Percentiles rank a stretch among this genome's conserved stretches.
These are phyloP conservation scores for Pelargonium cotyledonis DNA, from an alignment of 441 rosid genomes.

Conservation along the genomic window DNA sequence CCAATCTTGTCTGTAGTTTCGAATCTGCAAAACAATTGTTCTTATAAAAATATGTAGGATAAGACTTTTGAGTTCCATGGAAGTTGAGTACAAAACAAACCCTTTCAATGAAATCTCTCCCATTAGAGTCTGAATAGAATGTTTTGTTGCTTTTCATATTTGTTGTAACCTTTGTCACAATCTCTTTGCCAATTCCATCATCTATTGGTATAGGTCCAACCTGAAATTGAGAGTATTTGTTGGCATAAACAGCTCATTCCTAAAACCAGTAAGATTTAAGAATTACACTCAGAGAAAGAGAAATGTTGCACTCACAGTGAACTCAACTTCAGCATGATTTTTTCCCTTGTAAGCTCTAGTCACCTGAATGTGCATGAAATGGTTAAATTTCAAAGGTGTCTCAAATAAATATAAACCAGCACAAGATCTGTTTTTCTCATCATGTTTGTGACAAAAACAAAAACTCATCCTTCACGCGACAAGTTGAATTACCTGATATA, in stretches of 20 bases:
- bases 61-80: not conserved
- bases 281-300: not conserved
- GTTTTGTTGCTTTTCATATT: constrained; percentile 60
- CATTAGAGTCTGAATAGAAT: constrained; percentile 95
- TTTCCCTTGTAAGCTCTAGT: constrained; percentile 77
- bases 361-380: constrained; percentile 38
- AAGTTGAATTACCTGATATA: constrained; percentile 63
- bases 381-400: constrained; percentile 10
- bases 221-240: constrained; percentile 33
- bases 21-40: constrained; percentile 49
- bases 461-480: not conserved
- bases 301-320: constrained; percentile 55
- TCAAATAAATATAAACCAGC: not conserved
- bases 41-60: not conserved
- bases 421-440: not conserved
- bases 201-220: constrained; percentile 81
- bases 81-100: constrained; percentile 35
- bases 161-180: constrained; percentile 71
- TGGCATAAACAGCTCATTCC: not conserved
- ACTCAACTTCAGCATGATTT: constrained; percentile 97
- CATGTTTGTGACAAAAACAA: constrained; percentile 1
- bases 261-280: not conserved
- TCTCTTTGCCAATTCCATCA: constrained; percentile 89
- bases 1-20: constrained; percentile 93
- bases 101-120: constrained; percentile 92